These are phyloP conservation scores for Phytophthora pluvialis DNA, from an alignment of 352 stramenopile genomes.

Conservation along the genomic window DNA sequence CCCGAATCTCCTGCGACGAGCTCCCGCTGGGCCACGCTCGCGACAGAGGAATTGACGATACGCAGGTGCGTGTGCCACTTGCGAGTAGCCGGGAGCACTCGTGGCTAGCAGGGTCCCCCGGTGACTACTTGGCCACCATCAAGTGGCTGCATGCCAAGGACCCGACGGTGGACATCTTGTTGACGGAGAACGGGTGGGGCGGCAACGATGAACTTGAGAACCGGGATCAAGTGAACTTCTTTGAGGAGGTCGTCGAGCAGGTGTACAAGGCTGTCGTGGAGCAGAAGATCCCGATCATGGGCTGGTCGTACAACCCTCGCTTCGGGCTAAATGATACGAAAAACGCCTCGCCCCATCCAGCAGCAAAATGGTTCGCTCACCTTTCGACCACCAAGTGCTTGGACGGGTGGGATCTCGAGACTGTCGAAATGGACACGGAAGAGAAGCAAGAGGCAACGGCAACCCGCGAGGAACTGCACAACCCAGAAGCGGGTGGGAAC, in stretches of 20 bases:
- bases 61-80: slow-evolving; percentile 52
- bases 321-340: slow-evolving; percentile 58
- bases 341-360: slow-evolving; percentile 33
- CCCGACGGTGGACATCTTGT: slow-evolving; percentile 47
- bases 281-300: slow-evolving; percentile 77
- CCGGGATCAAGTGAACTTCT: slow-evolving; percentile 67
- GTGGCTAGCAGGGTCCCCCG: slow-evolving; percentile 52
- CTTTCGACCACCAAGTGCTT: slow-evolving; percentile 71
- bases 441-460: slow-evolving; percentile 16
- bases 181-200: slow-evolving; percentile 78
- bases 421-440: slow-evolving; percentile 8
- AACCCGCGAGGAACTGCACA: slow-evolving; percentile 10
- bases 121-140: slow-evolving; percentile 65
- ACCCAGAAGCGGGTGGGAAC: slow-evolving; percentile 11
- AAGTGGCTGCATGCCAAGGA: slow-evolving; percentile 73
- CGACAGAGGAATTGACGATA: slow-evolving; percentile 61
- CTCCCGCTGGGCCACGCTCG: slow-evolving; percentile 46
- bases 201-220: slow-evolving; percentile 58
- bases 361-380: slow-evolving; percentile 64
- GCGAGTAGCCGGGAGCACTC: slow-evolving; percentile 39
- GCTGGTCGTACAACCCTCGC: slow-evolving; percentile 76
- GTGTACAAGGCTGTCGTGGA: slow-evolving; percentile 65
- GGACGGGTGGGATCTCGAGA: slow-evolving; percentile 26
- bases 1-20: slow-evolving; percentile 40
- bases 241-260: slow-evolving; percentile 57